Evolutionary conservation across 2,329 filamentous ascomycete species (phyloP), one percentile per base, ranked within the genome.

Genomic region (Alternaria postmessia): DNA sequence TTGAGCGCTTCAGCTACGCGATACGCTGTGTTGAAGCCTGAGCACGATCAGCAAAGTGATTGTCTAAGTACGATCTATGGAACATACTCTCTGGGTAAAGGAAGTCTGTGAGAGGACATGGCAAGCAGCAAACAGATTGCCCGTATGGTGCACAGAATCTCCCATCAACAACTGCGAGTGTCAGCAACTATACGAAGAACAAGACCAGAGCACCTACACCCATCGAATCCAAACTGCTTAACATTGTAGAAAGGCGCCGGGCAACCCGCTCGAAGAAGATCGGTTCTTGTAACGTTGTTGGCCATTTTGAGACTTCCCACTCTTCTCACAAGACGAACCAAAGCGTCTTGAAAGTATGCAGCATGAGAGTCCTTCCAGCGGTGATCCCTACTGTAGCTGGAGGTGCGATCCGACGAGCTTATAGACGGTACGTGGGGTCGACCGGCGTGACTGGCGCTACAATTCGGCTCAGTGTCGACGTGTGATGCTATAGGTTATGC

Each of bases 101-200:
- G 89, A 91, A 98, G 58, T 94, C 87, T 11, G 91, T 91, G 72
- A 92, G 84, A 32, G 95, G 95, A 78, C 95, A 99, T 62, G 95
- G 95, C 58, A 99, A 79, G 78, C 95, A 99, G 78, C 95, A 99
- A 36, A 82, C 83, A 5, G 88, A 69, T 86, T 66, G 5, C 71
- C 57, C 8, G 77, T 85, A 67, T 0, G 76, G 67, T 46, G 86
- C 81, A 76, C 85, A 92, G 65, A 89, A 84, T 60, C 90, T 85
- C 58, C 86, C 86, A 43, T 75, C 73, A 36, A 84, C 71, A 68
- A 83, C 86, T 88, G 61, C 32, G 30, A 20, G 60, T 36, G 67
- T 83, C 64, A 81, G 81, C 59, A 47, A 53, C 63, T 18, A 30
- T 26, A 30, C 51, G 38, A 51, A 51, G 51, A 48, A 22, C 39